These are phyloP conservation scores for Talaromyces atroroseus DNA, from an alignment of 2,329 filamentous ascomycete species.

Conservation along the genomic window DNA sequence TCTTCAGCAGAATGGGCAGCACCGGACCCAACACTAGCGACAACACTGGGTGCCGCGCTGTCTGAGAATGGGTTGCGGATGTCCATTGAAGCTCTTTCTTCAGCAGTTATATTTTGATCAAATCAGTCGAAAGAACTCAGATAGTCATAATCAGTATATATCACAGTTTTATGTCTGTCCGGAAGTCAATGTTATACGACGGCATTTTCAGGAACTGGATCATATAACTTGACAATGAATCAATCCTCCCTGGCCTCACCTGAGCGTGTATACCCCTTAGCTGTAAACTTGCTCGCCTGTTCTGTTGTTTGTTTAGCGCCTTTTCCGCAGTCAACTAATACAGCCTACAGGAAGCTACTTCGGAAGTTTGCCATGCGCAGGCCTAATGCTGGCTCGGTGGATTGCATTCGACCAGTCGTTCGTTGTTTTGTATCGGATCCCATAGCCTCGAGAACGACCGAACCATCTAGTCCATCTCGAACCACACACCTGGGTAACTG, in stretches of 20 bases:
- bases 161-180: background rate
- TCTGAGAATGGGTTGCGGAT: slow-evolving; percentile 8
- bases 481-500: background rate
- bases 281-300: background rate
- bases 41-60: slow-evolving; percentile 8
- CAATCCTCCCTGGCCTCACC: background rate
- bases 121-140: background rate
- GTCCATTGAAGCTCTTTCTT: background rate
- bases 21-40: slow-evolving; percentile 3
- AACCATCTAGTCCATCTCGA: background rate
- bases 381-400: background rate
- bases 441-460: background rate
- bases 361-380: background rate
- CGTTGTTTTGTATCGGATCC: background rate
- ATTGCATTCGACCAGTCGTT: background rate
- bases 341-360: background rate
- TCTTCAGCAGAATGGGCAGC: background rate
- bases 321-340: background rate
- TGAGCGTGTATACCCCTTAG: background rate
- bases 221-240: background rate
- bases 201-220: background rate
- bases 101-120: background rate
- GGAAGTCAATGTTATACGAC: background rate
- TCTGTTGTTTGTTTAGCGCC: background rate
- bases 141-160: background rate